These are phyloP conservation scores for Alternaria novae-zelandiae DNA, from an alignment of 2,329 filamentous ascomycete genomes.

Conservation along the genomic window DNA sequence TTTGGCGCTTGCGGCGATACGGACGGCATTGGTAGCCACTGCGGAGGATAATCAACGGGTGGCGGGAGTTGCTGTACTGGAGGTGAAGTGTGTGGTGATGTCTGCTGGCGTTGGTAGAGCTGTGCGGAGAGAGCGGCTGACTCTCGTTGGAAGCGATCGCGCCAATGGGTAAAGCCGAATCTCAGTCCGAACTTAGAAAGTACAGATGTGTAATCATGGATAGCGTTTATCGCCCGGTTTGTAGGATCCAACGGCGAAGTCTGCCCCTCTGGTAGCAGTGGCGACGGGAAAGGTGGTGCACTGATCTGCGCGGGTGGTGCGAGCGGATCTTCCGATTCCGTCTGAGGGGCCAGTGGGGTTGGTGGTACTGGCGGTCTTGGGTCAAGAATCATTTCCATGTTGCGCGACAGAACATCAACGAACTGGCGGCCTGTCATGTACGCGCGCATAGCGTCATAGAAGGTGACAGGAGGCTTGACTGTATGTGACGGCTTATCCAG, in stretches of 20 bases:
- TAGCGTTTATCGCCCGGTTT: slow-evolving; percentile 53
- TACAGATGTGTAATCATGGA: slow-evolving; percentile 56
- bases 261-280: slow-evolving; percentile 33
- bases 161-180: slow-evolving; percentile 59
- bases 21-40: slow-evolving; percentile 36
- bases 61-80: slow-evolving; percentile 19
- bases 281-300: slow-evolving; percentile 44
- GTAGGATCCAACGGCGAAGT: slow-evolving; percentile 41
- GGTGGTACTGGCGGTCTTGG: slow-evolving; percentile 52
- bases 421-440: slow-evolving; percentile 71
- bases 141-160: slow-evolving; percentile 56
- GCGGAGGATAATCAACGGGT: slow-evolving; percentile 26
- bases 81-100: slow-evolving; percentile 34
- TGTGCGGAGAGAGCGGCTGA: slow-evolving; percentile 50
- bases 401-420: slow-evolving; percentile 62
- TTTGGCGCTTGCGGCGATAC: slow-evolving; percentile 32
- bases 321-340: slow-evolving; percentile 46
- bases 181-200: slow-evolving; percentile 55
- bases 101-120: slow-evolving; percentile 47
- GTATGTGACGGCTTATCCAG: slow-evolving; percentile 58
- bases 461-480: slow-evolving; percentile 76
- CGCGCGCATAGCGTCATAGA: slow-evolving; percentile 83
- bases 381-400: slow-evolving; percentile 55
- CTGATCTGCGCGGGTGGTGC: slow-evolving; percentile 36
- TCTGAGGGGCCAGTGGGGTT: slow-evolving; percentile 34